A percentile compares a stretch with the other conserved stretches of the same genome.
Conservation (phyloP, 2,329 filamentous ascomycete genomes). For the Fusarium continuum region DNA sequence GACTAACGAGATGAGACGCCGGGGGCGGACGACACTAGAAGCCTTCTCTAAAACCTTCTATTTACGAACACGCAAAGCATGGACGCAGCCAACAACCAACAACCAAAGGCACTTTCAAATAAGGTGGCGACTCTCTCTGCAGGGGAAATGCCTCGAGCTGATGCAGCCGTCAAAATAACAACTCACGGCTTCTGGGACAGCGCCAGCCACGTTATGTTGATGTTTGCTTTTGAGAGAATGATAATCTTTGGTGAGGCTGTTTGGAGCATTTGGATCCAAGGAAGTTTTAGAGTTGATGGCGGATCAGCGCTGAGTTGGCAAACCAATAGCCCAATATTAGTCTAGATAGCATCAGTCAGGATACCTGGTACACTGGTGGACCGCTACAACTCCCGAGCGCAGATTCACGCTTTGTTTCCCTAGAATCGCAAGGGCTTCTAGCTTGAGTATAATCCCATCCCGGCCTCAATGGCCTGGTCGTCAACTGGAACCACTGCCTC, state of each 20-base stretch:
- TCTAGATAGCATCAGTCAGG: no score
- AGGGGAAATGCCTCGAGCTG: slow-evolving; percentile 24
- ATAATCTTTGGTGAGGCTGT: background rate
- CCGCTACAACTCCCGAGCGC: slow-evolving; percentile 16
- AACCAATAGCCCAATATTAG: background rate
- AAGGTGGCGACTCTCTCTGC: background rate
- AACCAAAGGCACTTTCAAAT: slow-evolving; percentile 1
- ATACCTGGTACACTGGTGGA: slow-evolving; percentile 1
- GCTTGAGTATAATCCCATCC: background rate
- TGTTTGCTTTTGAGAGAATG: slow-evolving; percentile 12
- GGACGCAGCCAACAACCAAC: slow-evolving; percentile 7
- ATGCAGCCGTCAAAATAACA: background rate
- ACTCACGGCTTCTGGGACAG: slow-evolving; percentile 14
- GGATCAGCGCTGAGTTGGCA: slow-evolving; percentile 35
- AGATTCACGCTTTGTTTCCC: slow-evolving; percentile 4
- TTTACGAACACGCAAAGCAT: slow-evolving; percentile 7
- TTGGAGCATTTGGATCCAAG: slow-evolving; percentile 9
- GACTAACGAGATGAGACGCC: slow-evolving; percentile 7
- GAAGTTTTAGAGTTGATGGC: slow-evolving; percentile 16
- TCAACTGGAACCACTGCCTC: slow-evolving; percentile 30
- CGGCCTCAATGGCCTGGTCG: slow-evolving; percentile 2
- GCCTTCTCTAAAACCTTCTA: slow-evolving; percentile 26
- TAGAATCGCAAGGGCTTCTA: slow-evolving; percentile 8
- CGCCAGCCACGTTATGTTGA: background rate
- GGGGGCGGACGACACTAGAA: slow-evolving; percentile 24